Evolutionary conservation across 202 grass and related monocot genomes (phyloP).

Genomic region (Bolboschoenoplectus hybrid): DNA sequence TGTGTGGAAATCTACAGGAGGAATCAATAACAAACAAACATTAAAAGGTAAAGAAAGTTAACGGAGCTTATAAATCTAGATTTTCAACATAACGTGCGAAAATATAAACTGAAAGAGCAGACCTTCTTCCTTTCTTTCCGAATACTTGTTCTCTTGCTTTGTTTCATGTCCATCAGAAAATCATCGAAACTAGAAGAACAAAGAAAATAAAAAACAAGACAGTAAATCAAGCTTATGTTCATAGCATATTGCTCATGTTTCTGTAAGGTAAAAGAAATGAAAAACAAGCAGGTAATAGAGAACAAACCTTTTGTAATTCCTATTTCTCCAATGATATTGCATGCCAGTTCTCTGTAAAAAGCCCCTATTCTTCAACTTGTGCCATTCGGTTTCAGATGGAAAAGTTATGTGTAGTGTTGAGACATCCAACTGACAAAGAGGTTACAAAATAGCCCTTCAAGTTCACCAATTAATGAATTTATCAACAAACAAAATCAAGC

Average conservation of each 20-base stretch:
- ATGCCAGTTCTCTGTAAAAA: conserved; percentile 82
- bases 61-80: conserved; percentile 40
- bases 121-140: conserved; percentile 97
- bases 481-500: background rate
- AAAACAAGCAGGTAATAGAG: conserved; percentile 28
- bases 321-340: conserved; percentile 98
- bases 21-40: conserved; percentile 18
- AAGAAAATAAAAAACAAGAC: background rate
- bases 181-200: conserved; percentile 78
- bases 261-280: background rate
- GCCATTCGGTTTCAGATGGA: conserved; percentile 87
- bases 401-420: conserved; percentile 95
- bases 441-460: conserved; percentile 26
- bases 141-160: conserved; percentile 88
- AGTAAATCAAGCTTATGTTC: conserved; percentile 3
- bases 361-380: conserved; percentile 67
- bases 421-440: conserved; percentile 63
- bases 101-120: conserved; percentile 38
- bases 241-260: conserved; percentile 29
- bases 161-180: conserved; percentile 97
- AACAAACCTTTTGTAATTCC: conserved; percentile 81
- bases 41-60: conserved; percentile 23
- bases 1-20: conserved; percentile 73
- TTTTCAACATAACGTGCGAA: background rate
- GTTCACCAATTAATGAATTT: background rate